Percentiles rank a stretch among this genome's conserved stretches.
Conservation (phyloP, 1,284 basidiomycete species). For the Puccinia hordei region DNA sequence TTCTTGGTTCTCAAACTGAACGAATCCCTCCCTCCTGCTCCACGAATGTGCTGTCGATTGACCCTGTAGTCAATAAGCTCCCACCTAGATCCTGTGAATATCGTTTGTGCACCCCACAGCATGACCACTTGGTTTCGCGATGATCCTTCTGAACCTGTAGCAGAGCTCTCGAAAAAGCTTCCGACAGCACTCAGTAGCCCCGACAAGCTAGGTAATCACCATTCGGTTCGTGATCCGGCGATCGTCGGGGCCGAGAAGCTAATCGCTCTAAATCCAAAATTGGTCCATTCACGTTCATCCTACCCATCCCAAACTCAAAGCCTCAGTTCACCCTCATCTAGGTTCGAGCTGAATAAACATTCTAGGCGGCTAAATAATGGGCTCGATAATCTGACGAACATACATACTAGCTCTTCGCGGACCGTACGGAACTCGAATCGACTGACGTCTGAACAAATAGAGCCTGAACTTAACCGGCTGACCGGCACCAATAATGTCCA, state of each 20-base stretch:
- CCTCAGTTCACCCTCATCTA: conserved; percentile 21
- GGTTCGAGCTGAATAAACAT: conserved; percentile 21
- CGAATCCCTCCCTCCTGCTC: background rate
- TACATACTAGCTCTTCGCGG: conserved; percentile 29
- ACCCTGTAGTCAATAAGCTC: conserved; percentile 21
- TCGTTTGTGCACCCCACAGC: conserved; percentile 18
- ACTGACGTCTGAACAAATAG: conserved; percentile 3
- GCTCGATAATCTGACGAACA: background rate
- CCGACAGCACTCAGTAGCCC: background rate
- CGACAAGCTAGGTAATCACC: conserved; percentile 1
- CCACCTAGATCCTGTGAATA: conserved; percentile 42
- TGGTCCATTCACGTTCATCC: background rate
- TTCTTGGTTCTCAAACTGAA: conserved; percentile 16
- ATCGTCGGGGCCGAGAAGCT: conserved; percentile 26
- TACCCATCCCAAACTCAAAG: conserved; percentile 8
- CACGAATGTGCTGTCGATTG: background rate
- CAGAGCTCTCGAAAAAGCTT: conserved; percentile 11
- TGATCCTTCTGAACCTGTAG: conserved; percentile 14
- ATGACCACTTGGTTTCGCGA: conserved; percentile 4
- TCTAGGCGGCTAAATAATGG: background rate
- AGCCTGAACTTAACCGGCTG: background rate
- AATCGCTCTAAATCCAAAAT: conserved; percentile 10
- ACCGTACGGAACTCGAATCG: conserved; percentile 9
- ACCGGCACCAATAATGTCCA: background rate
- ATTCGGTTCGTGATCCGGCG: conserved; percentile 18